Evolutionary conservation across 352 stramenopile genomes (phyloP), one percentile per base, ranked within the genome.

Genomic region (Phytophthora pluvialis): DNA sequence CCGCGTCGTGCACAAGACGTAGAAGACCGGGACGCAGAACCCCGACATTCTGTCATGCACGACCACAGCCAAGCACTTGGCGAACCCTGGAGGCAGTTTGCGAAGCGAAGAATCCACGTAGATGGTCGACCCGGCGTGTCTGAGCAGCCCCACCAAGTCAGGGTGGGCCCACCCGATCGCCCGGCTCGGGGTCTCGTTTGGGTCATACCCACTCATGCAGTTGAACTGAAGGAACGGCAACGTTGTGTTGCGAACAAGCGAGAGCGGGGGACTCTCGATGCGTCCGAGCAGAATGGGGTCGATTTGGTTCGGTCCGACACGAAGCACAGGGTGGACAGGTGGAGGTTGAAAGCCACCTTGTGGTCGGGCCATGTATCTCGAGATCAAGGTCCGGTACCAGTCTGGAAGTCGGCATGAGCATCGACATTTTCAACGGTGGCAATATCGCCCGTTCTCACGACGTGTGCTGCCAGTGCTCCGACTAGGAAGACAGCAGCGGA

Each of bases 71-170:
- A 65, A 18, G 29, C 45, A 60, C 47, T 66, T 35, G 15, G 51
- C 36, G 28, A 70, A 70, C 11, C 62, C 55, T n/a, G 36, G 54
- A 54, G 62, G 62, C 1, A 70, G 53, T 12, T 26, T 39, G 10
- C 29, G 44, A 33, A 56, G 40, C 6, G 55, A 55, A 47, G 44
- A 53, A 44, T 70, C 62, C n/a, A 60, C 55, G 55, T 65, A 70
- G 8, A 70, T 47, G 12, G 48, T 66, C 13, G 58, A 66, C 13
- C 44, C 42, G 12, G 21, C 29, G 38, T 65, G 58, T 3, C 60
- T 60, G 4, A 66, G 40, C 10, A 66, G 16, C 48, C 54, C 49
- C 6, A 66, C 18, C 3, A 66, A 18, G 21, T 60, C 36, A 15
- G 58, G 40, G 28, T 67, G 60, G 1, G 60, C 60, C 60, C 51